Evolutionary conservation across 768 basidiomycete genomes (phyloP).

Genomic region (Trametes cinnabarina): DNA sequence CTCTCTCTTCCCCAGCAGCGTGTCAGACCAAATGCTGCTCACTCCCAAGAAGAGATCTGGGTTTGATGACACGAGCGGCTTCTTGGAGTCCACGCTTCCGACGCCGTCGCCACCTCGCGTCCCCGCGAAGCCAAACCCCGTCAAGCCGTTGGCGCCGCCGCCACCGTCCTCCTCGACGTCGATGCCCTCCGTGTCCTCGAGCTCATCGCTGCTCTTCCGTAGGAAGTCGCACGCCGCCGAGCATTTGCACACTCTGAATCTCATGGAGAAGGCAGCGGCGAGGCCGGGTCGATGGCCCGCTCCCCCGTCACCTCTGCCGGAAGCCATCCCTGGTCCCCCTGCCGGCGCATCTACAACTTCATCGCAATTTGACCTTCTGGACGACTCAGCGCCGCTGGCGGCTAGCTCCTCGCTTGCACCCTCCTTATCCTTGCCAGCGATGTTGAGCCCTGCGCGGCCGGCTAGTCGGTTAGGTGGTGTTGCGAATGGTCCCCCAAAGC

Average conservation of each 20-base stretch:
- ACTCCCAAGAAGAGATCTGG: constrained; percentile 22
- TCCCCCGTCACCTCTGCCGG: constrained; percentile 47
- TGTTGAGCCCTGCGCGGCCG: constrained; percentile 11
- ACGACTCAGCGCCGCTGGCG: constrained; percentile 17
- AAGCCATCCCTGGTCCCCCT: constrained; percentile 37
- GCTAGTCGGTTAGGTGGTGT: neutral
- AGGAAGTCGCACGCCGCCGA: constrained; percentile 41
- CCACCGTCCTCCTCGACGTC: constrained; percentile 4
- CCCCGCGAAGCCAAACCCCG: constrained; percentile 16
- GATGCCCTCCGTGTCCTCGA: neutral
- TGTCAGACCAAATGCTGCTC: constrained; percentile 23
- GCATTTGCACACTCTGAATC: constrained; percentile 55
- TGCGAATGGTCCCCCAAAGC: neutral
- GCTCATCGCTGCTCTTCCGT: constrained; percentile 9
- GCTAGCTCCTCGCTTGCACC: constrained; percentile 31
- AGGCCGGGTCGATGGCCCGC: constrained; percentile 43
- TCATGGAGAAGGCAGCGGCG: constrained; percentile 57
- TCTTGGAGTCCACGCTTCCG: constrained; percentile 41
- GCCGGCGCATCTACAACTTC: constrained; percentile 7
- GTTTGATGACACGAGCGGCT: constrained; percentile 50
- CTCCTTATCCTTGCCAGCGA: constrained; percentile 21
- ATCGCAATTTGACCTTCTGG: constrained; percentile 31
- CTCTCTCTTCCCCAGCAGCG: constrained; percentile 21
- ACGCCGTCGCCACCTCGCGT: constrained; percentile 44
- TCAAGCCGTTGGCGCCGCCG: neutral